Conservation (phyloP, 140 eudicot genomes). For the Cichorium intybus region DNA sequence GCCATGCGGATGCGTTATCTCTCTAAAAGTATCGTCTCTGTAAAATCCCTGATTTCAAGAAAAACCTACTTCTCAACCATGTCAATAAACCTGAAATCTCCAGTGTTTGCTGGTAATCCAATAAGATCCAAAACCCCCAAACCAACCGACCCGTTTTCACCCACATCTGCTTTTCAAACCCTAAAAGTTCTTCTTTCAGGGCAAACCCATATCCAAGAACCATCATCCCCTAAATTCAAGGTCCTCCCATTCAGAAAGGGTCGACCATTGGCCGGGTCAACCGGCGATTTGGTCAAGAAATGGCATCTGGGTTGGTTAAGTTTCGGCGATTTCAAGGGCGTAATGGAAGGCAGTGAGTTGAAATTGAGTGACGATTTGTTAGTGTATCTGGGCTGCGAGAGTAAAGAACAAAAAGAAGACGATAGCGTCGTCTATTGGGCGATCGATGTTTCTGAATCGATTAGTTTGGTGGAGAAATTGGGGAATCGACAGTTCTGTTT, state of each 20-base stretch:
- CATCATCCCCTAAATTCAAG: constrained; percentile 56
- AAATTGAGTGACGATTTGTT: constrained; percentile 53
- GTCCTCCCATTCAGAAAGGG: constrained; percentile 79
- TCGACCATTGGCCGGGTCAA: constrained; percentile 61
- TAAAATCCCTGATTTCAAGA: constrained; percentile 14
- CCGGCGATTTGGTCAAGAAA: constrained; percentile 34
- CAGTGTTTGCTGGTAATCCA: constrained; percentile 80
- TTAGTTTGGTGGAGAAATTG: constrained; percentile 52
- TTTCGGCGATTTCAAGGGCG: constrained; percentile 50
- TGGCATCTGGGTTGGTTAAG: constrained; percentile 91
- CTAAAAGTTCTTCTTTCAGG: constrained; percentile 47
- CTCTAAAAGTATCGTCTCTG: constrained; percentile 4
- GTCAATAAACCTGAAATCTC: constrained; percentile 48
- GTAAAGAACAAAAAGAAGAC: constrained; percentile 10
- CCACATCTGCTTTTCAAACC: constrained; percentile 59
- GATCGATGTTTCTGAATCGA: constrained; percentile 64
- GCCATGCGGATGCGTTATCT: constrained; percentile 33
- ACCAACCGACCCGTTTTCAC: constrained; percentile 47
- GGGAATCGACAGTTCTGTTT: constrained; percentile 49
- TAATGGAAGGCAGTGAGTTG: constrained; percentile 56
- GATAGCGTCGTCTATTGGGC: constrained; percentile 78
- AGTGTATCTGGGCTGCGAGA: constrained; percentile 69
- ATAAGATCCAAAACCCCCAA: constrained; percentile 56
- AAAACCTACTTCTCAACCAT: constrained; percentile 35
- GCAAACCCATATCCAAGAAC: constrained; percentile 34